phyloP scores from a whole-genome alignment of 768 basidiomycete species.

The Phylloporus arenicola region DNA sequence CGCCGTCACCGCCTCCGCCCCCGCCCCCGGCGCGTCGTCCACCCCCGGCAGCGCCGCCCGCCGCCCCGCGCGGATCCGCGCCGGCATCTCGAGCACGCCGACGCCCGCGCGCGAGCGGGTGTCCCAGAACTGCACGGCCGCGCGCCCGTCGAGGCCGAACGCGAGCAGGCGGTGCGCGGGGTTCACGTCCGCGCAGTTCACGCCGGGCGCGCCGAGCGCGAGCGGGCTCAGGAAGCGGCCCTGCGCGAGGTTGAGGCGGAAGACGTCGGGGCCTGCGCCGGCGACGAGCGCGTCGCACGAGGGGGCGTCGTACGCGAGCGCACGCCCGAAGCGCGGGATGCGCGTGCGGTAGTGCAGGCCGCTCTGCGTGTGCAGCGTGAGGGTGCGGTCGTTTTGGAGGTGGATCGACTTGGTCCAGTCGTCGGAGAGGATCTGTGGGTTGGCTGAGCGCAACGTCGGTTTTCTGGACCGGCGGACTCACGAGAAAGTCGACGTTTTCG shows the following conservation, averaged over 20 bases:
- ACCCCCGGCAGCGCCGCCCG: constrained; percentile 29
- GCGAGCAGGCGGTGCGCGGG: constrained; percentile 85
- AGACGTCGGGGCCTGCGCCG: constrained; percentile 83
- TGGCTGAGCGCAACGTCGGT: not conserved
- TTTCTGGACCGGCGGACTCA: constrained; percentile 51
- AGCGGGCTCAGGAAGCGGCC: constrained; percentile 88
- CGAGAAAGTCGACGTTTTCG: constrained; percentile 97
- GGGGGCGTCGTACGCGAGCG: constrained; percentile 88
- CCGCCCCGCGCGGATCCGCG: constrained; percentile 42
- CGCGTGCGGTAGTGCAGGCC: constrained; percentile 90
- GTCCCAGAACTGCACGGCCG: constrained; percentile 95
- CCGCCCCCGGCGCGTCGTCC: constrained; percentile 29
- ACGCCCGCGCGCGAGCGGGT: constrained; percentile 75
- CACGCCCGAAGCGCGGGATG: constrained; percentile 90
- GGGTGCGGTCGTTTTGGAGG: constrained; percentile 90
- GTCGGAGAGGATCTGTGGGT: constrained; percentile 77
- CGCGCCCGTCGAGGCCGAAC: constrained; percentile 84
- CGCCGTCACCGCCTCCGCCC: constrained; percentile 63
- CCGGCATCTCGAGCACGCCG: constrained; percentile 62
- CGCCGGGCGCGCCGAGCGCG: constrained; percentile 58
- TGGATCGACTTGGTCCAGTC: constrained; percentile 99
- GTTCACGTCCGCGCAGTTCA: constrained; percentile 91
- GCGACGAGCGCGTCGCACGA: constrained; percentile 87
- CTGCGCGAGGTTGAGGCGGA: constrained; percentile 91
- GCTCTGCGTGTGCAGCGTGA: constrained; percentile 92